These are phyloP conservation scores for Endoconidiophora polonica DNA, from an alignment of 2,329 filamentous ascomycete species.

Conservation along the genomic window DNA sequence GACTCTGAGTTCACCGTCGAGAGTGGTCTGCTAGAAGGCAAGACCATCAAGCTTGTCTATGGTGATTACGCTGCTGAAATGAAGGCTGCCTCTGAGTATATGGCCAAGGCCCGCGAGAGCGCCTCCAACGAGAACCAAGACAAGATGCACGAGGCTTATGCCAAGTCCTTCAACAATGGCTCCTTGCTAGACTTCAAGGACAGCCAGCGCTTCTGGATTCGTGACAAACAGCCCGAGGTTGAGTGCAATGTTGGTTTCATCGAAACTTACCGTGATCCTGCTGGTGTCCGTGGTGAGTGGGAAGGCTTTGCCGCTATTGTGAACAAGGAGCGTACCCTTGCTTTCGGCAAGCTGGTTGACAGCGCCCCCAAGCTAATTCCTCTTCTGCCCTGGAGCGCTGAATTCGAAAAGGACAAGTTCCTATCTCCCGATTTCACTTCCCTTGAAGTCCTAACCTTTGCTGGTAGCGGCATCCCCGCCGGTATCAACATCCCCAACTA, in stretches of 20 bases:
- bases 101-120: conserved; percentile 50
- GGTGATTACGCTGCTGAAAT: conserved; percentile 62
- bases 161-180: conserved; percentile 56
- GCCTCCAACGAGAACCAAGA: conserved; percentile 59
- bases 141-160: conserved; percentile 58
- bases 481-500: conserved; percentile 57
- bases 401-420: conserved; percentile 95
- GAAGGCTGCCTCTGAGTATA: conserved; percentile 48
- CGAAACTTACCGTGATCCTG: conserved; percentile 71
- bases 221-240: conserved; percentile 63
- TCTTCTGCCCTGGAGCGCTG: conserved; percentile 69
- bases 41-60: conserved; percentile 53
- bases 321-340: conserved; percentile 56
- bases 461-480: conserved; percentile 45
- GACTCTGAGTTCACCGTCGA: conserved; percentile 42
- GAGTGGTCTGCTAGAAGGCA: conserved; percentile 44
- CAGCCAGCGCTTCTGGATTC: conserved; percentile 66
- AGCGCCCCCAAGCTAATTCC: conserved; percentile 72
- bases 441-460: conserved; percentile 75
- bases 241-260: conserved; percentile 74
- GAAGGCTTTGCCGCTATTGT: conserved; percentile 59
- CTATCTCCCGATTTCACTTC: conserved; percentile 90
- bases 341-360: conserved; percentile 72
- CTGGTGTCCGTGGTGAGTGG: conserved; percentile 68
- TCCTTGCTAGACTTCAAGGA: conserved; percentile 67